phyloP scores from a whole-genome alignment of 2,329 filamentous ascomycete species.

The Orbilia oligospora region DNA sequence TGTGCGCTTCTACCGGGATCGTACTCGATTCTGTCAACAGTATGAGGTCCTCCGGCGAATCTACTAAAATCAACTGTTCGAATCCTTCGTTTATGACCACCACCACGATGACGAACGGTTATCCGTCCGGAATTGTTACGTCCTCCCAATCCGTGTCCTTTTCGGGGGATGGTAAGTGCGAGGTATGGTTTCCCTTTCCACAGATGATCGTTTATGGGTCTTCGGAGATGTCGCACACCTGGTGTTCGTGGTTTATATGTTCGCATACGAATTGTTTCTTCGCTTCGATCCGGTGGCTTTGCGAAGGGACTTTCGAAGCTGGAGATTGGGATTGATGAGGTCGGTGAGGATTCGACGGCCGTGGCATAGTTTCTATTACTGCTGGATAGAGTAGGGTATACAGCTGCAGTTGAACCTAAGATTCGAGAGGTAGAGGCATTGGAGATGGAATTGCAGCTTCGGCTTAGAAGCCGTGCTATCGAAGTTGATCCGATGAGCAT shows the following conservation, averaged over 20 bases:
- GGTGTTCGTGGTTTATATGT: constrained; percentile 95
- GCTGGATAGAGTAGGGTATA: constrained; percentile 10
- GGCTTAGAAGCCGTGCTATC: constrained; percentile 52
- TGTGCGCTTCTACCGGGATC: constrained; percentile 94
- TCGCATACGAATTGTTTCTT: constrained; percentile 73
- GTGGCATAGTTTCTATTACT: constrained; percentile 39
- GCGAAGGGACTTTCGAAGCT: constrained; percentile 57
- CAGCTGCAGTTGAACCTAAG: constrained; percentile 9
- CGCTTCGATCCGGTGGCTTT: constrained; percentile 60
- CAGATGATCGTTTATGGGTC: constrained; percentile 94
- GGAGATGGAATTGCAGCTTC: constrained; percentile 34
- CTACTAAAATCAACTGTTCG: constrained; percentile 91
- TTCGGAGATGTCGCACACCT: constrained; percentile 89
- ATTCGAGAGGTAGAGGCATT: constrained; percentile 19
- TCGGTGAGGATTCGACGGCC: constrained; percentile 9
- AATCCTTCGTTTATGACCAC: constrained; percentile 92
- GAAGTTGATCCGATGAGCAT: constrained; percentile 50
- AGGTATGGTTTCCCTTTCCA: constrained; percentile 92
- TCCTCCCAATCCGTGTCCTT: constrained; percentile 92
- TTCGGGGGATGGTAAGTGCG: constrained; percentile 89
- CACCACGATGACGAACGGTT: constrained; percentile 91
- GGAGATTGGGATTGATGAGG: constrained; percentile 43
- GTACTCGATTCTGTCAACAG: constrained; percentile 95
- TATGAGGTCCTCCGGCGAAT: constrained; percentile 82
- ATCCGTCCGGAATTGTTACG: constrained; percentile 88